A percentile compares a stretch with the other conserved stretches of the same genome.
Conservation (phyloP, 2,329 filamentous ascomycete species). For the Neopestalotiopsis rosae region DNA sequence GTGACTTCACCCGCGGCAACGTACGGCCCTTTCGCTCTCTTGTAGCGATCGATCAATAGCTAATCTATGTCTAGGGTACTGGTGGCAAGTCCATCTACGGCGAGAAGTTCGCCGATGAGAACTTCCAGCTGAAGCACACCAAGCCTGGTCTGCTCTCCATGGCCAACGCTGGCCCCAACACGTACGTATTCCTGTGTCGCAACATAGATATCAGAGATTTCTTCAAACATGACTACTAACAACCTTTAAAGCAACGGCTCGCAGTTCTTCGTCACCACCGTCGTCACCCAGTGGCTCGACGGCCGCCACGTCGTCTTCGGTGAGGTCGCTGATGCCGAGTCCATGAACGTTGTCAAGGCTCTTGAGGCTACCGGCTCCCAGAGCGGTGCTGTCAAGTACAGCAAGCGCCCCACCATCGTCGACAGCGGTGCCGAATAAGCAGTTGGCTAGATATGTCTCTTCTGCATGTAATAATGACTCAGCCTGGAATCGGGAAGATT, state of each 20-base stretch:
- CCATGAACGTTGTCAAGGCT: slow-evolving; percentile 61
- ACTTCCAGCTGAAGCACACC: slow-evolving; percentile 79
- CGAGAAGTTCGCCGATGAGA: slow-evolving; percentile 93
- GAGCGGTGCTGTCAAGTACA: slow-evolving; percentile 60
- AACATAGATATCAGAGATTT: not conserved
- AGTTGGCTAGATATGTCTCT: slow-evolving; percentile 16
- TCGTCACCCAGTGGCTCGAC: slow-evolving; percentile 85
- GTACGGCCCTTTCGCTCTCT: slow-evolving; percentile 58
- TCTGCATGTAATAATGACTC: slow-evolving; percentile 27
- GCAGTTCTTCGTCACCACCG: slow-evolving; percentile 97
- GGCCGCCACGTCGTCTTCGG: slow-evolving; percentile 87
- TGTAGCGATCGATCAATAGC: not conserved
- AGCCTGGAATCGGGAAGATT: slow-evolving; percentile 6
- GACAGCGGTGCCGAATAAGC: slow-evolving; percentile 54
- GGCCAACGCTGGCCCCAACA: slow-evolving; percentile 96
- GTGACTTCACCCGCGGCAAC: slow-evolving; percentile 92
- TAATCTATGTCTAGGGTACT: slow-evolving; percentile 67
- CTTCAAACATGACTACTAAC: not conserved
- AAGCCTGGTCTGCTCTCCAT: slow-evolving; percentile 85
- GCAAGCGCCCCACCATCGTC: slow-evolving; percentile 64
- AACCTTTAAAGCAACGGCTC: slow-evolving; percentile 80
- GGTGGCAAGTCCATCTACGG: slow-evolving; percentile 95
- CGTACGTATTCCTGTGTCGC: slow-evolving; percentile 54
- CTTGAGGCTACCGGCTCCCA: slow-evolving; percentile 65
- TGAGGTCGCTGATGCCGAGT: slow-evolving; percentile 63